Percentiles rank a stretch among this genome's conserved stretches.
Conservation (phyloP, 768 basidiomycete genomes). For the Calocybe indica region DNA sequence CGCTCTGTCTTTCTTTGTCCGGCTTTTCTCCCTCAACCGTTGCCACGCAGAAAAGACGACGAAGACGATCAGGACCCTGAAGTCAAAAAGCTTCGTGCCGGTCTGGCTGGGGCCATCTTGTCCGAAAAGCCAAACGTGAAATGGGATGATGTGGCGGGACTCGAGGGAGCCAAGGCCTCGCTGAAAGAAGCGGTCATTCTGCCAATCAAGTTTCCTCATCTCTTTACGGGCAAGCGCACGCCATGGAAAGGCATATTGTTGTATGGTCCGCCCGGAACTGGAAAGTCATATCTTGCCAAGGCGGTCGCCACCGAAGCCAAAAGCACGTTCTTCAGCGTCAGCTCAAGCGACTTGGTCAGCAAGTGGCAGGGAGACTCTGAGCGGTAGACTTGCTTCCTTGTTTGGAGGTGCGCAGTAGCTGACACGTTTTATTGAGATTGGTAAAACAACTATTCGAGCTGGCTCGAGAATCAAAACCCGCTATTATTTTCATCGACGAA, state of each 20-base stretch:
- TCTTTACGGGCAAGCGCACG: conserved; percentile 97
- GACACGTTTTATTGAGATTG: conserved; percentile 41
- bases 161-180: conserved; percentile 92
- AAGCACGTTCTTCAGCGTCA: conserved; percentile 97
- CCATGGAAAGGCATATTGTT: conserved; percentile 95
- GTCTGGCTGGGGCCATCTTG: conserved; percentile 81
- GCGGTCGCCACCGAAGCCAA: conserved; percentile 99
- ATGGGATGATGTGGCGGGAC: conserved; percentile 98
- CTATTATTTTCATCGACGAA: conserved; percentile 99
- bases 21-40: neutral
- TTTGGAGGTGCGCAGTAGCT: neutral
- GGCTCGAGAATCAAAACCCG: conserved; percentile 92
- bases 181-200: conserved; percentile 98
- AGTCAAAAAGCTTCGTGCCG: conserved; percentile 92
- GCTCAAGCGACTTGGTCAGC: conserved; percentile 91
- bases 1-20: neutral
- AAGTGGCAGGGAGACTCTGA: conserved; percentile 99
- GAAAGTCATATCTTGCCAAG: conserved; percentile 95
- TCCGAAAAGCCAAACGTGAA: conserved; percentile 92
- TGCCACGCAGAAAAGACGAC: conserved; percentile 38
- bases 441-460: conserved; percentile 96
- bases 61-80: conserved; percentile 82
- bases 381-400: conserved; percentile 48
- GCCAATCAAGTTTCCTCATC: conserved; percentile 98
- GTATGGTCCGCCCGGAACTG: conserved; percentile 97